A percentile compares a stretch with the other conserved stretches of the same genome.
phyloP scores from a whole-genome alignment of 768 basidiomycete genomes.

The Lactarius quietus region DNA sequence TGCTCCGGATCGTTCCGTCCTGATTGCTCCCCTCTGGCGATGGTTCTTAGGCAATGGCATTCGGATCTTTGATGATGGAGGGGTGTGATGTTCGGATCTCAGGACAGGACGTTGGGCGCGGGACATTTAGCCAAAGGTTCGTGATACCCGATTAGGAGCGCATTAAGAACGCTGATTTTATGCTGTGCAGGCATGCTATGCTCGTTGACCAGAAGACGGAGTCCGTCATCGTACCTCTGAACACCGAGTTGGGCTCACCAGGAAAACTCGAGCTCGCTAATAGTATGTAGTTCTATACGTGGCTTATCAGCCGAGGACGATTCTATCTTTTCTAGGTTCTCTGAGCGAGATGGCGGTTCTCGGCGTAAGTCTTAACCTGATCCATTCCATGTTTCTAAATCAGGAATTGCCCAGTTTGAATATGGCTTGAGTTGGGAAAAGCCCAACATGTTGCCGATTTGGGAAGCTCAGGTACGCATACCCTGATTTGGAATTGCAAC shows the following conservation, averaged over 20 bases:
- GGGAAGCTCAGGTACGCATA: constrained; percentile 78
- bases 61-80: constrained; percentile 80
- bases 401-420: constrained; percentile 57
- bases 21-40: background rate
- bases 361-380: constrained; percentile 51
- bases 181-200: constrained; percentile 69
- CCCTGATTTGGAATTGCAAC: background rate
- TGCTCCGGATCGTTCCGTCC: background rate
- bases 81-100: constrained; percentile 85
- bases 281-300: constrained; percentile 44
- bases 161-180: background rate
- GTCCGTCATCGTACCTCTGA: constrained; percentile 75
- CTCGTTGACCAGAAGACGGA: constrained; percentile 86
- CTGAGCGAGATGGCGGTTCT: constrained; percentile 88
- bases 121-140: constrained; percentile 80
- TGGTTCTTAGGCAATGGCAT: constrained; percentile 68
- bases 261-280: constrained; percentile 82
- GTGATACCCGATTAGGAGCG: constrained; percentile 10
- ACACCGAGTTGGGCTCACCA: constrained; percentile 54
- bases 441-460: constrained; percentile 77
- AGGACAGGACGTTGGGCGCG: constrained; percentile 89
- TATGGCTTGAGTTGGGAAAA: constrained; percentile 89
- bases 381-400: background rate
- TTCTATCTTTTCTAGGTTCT: constrained; percentile 49
- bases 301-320: background rate